These are phyloP conservation scores for Candida anglica DNA, from an alignment of 805 yeast genomes.

Conservation along the genomic window DNA sequence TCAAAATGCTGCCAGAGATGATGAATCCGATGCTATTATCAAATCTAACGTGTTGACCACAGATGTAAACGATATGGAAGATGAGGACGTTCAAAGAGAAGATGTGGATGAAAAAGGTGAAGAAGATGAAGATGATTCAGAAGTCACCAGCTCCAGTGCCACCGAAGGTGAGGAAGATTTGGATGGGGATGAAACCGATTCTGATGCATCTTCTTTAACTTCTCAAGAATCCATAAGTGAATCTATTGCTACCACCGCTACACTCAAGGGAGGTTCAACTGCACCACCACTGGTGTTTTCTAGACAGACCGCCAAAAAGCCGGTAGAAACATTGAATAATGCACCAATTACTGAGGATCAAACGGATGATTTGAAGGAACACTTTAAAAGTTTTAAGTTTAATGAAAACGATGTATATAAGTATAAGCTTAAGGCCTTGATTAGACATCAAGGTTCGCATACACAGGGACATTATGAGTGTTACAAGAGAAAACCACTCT, in stretches of 20 bases:
- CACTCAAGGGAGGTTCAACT: conserved; percentile 7
- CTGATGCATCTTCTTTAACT: conserved; percentile 13
- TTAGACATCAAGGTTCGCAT: conserved; percentile 87
- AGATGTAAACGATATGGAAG: conserved; percentile 27
- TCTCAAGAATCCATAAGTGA: conserved; percentile 13
- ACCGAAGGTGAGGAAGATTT: conserved; percentile 13
- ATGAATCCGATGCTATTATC: conserved; percentile 11
- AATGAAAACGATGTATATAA: conserved; percentile 38
- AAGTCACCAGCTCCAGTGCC: conserved; percentile 5
- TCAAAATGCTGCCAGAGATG: conserved; percentile 19
- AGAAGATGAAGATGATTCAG: conserved; percentile 23
- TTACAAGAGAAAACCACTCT: conserved; percentile 69
- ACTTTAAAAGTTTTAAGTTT: conserved; percentile 35
- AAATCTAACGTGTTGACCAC: conserved; percentile 21
- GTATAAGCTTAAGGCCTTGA: conserved; percentile 65
- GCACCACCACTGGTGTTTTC: conserved; percentile 5
- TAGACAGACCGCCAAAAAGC: conserved; percentile 4
- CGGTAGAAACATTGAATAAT: conserved; percentile 29
- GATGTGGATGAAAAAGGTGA: conserved; percentile 32
- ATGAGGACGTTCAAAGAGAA: conserved; percentile 31
- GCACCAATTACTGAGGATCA: conserved; percentile 38
- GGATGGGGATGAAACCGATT: conserved; percentile 12
- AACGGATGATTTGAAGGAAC: conserved; percentile 28
- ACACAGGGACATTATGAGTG: conserved; percentile 89
- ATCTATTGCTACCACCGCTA: conserved; percentile 6